phyloP scores from a whole-genome alignment of 495 filamentous ascomycete genomes.

The Peziza echinospora region DNA sequence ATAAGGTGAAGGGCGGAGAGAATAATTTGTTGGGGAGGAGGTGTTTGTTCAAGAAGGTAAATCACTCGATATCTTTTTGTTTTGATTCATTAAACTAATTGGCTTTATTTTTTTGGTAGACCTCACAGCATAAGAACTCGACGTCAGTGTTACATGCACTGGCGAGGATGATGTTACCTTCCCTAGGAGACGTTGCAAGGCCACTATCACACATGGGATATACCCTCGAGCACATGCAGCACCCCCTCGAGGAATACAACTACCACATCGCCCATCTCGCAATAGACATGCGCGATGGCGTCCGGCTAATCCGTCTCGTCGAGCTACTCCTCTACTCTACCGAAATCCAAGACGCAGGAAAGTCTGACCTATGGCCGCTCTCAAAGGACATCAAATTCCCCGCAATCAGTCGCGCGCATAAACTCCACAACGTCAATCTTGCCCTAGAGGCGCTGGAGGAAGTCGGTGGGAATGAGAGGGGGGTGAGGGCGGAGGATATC shows the following conservation, averaged over 20 bases:
- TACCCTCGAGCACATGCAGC: slow-evolving; percentile 31
- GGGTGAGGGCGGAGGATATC: slow-evolving; percentile 37
- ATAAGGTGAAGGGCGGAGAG: slow-evolving; percentile 27
- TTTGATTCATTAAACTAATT: slow-evolving; percentile 22
- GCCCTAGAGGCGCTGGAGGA: slow-evolving; percentile 31
- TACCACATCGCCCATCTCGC: slow-evolving; percentile 40
- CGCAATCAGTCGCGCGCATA: slow-evolving; percentile 33
- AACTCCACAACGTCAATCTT: slow-evolving; percentile 39
- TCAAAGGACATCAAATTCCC: slow-evolving; percentile 40
- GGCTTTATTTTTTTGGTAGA: slow-evolving; percentile 5
- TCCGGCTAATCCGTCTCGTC: slow-evolving; percentile 36
- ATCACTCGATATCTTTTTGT: slow-evolving; percentile 28
- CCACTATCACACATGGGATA: slow-evolving; percentile 36
- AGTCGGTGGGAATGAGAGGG: slow-evolving; percentile 20
- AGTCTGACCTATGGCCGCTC: slow-evolving; percentile 24
- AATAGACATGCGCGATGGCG: slow-evolving; percentile 41
- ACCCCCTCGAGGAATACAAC: slow-evolving; percentile 35
- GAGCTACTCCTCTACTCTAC: slow-evolving; percentile 34
- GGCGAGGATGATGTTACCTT: slow-evolving; percentile 32
- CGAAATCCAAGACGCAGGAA: slow-evolving; percentile 6
- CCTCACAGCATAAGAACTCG: slow-evolving; percentile 31
- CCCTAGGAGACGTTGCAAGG: slow-evolving; percentile 35
- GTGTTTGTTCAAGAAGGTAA: slow-evolving; percentile 15
- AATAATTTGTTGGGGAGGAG: slow-evolving; percentile 14
- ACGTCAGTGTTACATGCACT: slow-evolving; percentile 31